Conservation (phyloP, 176 grass and related monocot genomes). For the Eleusine coracana region DNA sequence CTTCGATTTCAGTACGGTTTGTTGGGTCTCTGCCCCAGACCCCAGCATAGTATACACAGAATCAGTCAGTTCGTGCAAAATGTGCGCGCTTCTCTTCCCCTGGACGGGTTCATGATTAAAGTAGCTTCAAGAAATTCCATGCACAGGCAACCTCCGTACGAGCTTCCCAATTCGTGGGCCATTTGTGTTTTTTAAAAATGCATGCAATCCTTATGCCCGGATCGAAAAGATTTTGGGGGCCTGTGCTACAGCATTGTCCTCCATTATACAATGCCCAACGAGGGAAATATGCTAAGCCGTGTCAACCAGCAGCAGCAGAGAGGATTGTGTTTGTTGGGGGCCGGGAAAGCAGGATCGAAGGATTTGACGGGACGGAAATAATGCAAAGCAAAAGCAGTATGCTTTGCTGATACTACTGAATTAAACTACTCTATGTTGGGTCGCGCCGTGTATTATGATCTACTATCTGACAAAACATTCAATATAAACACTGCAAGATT, state of each 20-base stretch:
- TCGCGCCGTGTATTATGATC: conserved; percentile 13
- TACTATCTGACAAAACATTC: neutral
- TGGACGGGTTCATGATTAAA: conserved; percentile 38
- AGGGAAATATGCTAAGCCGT: conserved; percentile 30
- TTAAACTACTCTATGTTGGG: neutral
- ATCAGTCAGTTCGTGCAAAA: conserved; percentile 37
- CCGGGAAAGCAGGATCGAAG: neutral
- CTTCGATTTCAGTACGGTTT: conserved; percentile 8
- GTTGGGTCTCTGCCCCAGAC: neutral
- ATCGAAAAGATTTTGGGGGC: conserved; percentile 25
- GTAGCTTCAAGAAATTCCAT: neutral
- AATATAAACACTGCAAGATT: conserved; percentile 39
- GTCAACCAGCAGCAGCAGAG: conserved; percentile 25
- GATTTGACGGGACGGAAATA: conserved; percentile 6
- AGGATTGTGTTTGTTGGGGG: conserved; percentile 30
- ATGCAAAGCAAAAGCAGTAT: conserved; percentile 38
- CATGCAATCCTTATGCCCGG: conserved; percentile 9
- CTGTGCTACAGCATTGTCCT: neutral
- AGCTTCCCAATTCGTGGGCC: neutral
- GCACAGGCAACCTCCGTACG: neutral
- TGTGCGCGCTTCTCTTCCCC: conserved; percentile 20
- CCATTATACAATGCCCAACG: conserved; percentile 36
- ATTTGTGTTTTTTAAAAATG: conserved; percentile 24
- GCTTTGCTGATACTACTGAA: neutral
- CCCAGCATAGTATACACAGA: neutral